phyloP scores from a whole-genome alignment of 1,284 basidiomycete species.

The Chondrostereum purpureum region DNA sequence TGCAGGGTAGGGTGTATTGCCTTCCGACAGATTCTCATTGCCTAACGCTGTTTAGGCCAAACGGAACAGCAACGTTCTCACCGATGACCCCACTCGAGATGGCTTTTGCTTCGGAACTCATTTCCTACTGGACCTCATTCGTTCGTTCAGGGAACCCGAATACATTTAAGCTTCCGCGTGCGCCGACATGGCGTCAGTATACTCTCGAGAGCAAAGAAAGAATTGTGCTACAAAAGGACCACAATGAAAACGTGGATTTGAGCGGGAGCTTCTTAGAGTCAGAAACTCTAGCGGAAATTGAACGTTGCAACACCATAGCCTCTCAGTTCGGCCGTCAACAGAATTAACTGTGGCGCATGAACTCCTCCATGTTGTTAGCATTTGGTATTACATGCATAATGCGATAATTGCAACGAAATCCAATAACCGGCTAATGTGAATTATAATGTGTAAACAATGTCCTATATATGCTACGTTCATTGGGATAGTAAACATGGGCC shows the following conservation, averaged over 20 bases:
- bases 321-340: constrained; percentile 25
- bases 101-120: constrained; percentile 47
- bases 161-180: constrained; percentile 39
- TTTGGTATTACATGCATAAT: no score
- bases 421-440: no score
- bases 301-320: constrained; percentile 30
- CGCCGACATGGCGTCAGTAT: constrained; percentile 38
- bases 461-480: no score
- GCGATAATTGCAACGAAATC: no score
- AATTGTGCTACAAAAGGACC: constrained; percentile 41
- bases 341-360: no score
- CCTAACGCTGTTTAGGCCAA: constrained; percentile 20
- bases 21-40: neutral
- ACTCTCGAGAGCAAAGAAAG: constrained; percentile 21
- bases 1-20: constrained; percentile 38
- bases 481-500: no score
- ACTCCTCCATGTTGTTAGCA: no score
- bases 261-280: constrained; percentile 40
- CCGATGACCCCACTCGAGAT: constrained; percentile 33
- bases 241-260: constrained; percentile 19
- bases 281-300: constrained; percentile 31
- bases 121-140: constrained; percentile 58
- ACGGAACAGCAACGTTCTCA: constrained; percentile 39
- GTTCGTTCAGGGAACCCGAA: constrained; percentile 47
- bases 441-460: no score